Conservation (phyloP, 768 basidiomycete genomes). For the Boletus pseudo-olivaceus region DNA sequence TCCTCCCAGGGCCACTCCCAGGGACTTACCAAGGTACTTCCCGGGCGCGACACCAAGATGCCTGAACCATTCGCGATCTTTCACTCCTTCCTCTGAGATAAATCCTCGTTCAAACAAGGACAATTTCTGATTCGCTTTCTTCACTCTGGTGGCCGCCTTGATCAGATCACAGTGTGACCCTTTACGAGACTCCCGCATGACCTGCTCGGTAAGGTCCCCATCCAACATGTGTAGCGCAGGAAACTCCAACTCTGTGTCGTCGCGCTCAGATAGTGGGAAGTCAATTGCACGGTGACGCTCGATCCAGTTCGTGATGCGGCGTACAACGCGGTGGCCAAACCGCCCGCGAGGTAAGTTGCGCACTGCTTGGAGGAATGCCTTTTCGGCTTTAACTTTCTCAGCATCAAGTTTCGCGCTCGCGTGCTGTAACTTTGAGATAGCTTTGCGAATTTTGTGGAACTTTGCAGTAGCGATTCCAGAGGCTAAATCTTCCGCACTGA, state of each 20-base stretch:
- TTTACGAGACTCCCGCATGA: conserved; percentile 15
- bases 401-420: conserved; percentile 55
- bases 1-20: neutral
- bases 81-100: conserved; percentile 72
- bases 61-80: conserved; percentile 81
- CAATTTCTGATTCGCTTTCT: conserved; percentile 62
- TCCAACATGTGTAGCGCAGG: conserved; percentile 2
- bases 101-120: conserved; percentile 74
- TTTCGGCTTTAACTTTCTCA: conserved; percentile 56
- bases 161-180: conserved; percentile 45
- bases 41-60: conserved; percentile 87
- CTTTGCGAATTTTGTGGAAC: conserved; percentile 43
- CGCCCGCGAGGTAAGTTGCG: conserved; percentile 20
- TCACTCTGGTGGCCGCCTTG: conserved; percentile 57
- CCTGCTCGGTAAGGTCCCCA: neutral
- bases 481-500: conserved; percentile 52
- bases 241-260: neutral
- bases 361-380: conserved; percentile 46
- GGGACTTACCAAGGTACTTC: conserved; percentile 66
- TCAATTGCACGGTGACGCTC: conserved; percentile 17
- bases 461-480: conserved; percentile 20
- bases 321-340: neutral
- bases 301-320: conserved; percentile 25
- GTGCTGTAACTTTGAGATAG: conserved; percentile 45
- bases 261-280: neutral